Conservation (phyloP, 2,329 filamentous ascomycete species). For the Sordariomycetes sp. region DNA sequence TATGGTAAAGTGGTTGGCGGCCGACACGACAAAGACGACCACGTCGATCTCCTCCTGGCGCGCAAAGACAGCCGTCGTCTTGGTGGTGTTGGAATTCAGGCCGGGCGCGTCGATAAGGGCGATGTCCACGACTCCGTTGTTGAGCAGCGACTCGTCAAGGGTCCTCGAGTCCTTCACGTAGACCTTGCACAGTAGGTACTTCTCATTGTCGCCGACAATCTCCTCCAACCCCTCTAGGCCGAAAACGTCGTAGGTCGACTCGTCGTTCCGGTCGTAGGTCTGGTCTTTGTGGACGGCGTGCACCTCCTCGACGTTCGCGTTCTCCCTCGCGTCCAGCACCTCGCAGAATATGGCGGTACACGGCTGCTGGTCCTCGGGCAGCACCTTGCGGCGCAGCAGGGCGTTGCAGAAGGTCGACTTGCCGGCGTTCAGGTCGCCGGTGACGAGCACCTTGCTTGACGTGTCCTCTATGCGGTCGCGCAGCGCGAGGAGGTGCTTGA, state of each 20-base stretch:
- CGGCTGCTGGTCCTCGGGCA: conserved; percentile 95
- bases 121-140: conserved; percentile 97
- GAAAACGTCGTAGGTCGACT: conserved; percentile 88
- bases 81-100: conserved; percentile 89
- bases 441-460: conserved; percentile 91
- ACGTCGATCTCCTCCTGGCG: conserved; percentile 98
- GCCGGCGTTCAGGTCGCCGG: conserved; percentile 90
- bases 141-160: conserved; percentile 87
- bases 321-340: conserved; percentile 85
- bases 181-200: conserved; percentile 91
- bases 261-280: conserved; percentile 78
- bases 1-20: conserved; percentile 94
- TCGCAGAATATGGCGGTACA: conserved; percentile 99
- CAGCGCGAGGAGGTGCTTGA: conserved; percentile 78
- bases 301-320: conserved; percentile 84
- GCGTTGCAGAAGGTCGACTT: conserved; percentile 99
- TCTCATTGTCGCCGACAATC: conserved; percentile 79
- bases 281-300: conserved; percentile 82
- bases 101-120: conserved; percentile 94
- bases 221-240: conserved; percentile 68
- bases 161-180: conserved; percentile 85
- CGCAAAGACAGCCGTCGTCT: conserved; percentile 95
- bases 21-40: conserved; percentile 95
- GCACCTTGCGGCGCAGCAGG: conserved; percentile 78
- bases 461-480: conserved; percentile 95